Percentiles rank a stretch among this genome's conserved stretches.
Conservation (phyloP, 345 rosid species). For the Limnanthes douglasii region DNA sequence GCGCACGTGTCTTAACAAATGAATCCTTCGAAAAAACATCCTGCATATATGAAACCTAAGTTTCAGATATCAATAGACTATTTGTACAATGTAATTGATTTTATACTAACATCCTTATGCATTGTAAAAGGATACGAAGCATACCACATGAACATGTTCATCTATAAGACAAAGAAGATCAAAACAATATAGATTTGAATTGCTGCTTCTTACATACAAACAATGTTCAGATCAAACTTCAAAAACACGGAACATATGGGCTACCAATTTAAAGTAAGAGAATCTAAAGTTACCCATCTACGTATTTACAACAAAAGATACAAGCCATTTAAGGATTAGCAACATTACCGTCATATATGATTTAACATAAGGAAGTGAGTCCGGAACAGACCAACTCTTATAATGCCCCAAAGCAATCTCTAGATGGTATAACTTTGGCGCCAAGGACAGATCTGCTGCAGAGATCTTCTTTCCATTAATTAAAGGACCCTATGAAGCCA, state of each 20-base stretch:
- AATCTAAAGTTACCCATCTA: background rate
- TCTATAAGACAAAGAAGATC: too few relatives aligned
- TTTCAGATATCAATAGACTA: too few relatives aligned
- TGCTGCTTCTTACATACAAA: too few relatives aligned
- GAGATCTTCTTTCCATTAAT: constrained; percentile 74
- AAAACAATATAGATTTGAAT: too few relatives aligned
- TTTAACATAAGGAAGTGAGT: constrained; percentile 44
- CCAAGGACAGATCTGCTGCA: constrained; percentile 74
- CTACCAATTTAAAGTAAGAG: background rate
- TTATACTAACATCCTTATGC: too few relatives aligned
- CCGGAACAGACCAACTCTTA: constrained; percentile 81
- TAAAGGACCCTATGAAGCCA: constrained; percentile 58
- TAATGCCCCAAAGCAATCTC: constrained; percentile 80
- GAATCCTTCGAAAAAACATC: constrained; percentile 65
- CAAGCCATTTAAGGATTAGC: background rate
- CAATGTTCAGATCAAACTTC: too few relatives aligned
- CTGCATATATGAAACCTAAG: too few relatives aligned
- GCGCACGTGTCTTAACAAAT: constrained; percentile 50
- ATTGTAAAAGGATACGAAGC: too few relatives aligned
- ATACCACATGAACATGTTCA: too few relatives aligned
- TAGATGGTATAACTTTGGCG: constrained; percentile 66
- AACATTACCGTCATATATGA: constrained; percentile 73
- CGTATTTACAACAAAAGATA: background rate
- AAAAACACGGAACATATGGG: background rate
- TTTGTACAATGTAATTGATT: too few relatives aligned